Base-by-base conservation (phyloP, 805 yeast species). In the Ogataea neopini region DNA sequence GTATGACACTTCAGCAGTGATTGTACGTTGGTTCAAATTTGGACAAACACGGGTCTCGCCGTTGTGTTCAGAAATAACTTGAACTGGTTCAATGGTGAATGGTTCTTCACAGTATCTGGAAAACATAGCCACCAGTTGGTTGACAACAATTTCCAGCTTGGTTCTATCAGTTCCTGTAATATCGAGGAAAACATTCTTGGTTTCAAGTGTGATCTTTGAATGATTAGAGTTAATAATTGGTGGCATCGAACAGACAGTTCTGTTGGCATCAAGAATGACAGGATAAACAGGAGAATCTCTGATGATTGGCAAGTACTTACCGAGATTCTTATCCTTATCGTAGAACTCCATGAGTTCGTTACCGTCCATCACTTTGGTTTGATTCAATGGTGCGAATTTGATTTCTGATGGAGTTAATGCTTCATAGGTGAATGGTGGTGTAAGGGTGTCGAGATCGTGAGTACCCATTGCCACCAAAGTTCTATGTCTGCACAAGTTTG, bases 391-490 rank as follows among this genome's bases (percentile, higher is more conserved):
- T 41, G 73, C 71, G 59, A 87, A 91, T 52, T 79, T 75, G 66
- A 94, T 75, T 38, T 87, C 90, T 56, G 77, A 72, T 49, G 97
- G 97, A 45, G 81, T 74, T 56, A 86, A 72, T 36, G 94, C 97
- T 64, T 85, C 88, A 74, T 89, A 94, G 46, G 88, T 80, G 73
- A 94, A 89, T 19, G 67, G 68, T 50, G 96, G 95, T 22, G 78
- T 66, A 56, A 92, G 71, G 40, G 86, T 80, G 67, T 88, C 96
- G 52, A 85, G 76, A 69, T 94, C 98, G 64, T 94, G 99, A 45
- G 99, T 94, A 61, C 99, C 99, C 78, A 92, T 90, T 43, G 99
- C 98, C 47, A 94, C 99, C 59, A 94, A 79, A 28, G 96, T 85
- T 79, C 99, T 88, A 71, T 92, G 88, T 76, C 99, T 92, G 71